A percentile compares a stretch with the other conserved stretches of the same genome.
phyloP scores from a whole-genome alignment of 257 asterid genomes.

The Solanum corneliomulleri region DNA sequence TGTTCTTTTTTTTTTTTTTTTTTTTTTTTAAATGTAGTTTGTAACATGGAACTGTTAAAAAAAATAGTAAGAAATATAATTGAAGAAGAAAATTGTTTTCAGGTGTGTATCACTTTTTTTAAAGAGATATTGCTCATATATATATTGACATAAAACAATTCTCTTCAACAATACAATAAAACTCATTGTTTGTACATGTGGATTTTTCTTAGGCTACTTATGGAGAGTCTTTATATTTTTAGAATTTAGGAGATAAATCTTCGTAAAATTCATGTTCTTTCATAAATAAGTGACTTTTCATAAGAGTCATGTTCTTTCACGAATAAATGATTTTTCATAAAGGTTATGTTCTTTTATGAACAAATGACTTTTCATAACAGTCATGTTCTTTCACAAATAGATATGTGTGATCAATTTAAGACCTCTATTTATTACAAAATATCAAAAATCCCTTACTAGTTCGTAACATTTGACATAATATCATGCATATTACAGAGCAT shows the following conservation, averaged over 20 bases:
- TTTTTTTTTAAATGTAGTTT: not conserved
- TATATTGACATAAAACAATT: not conserved
- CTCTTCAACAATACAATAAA: not conserved
- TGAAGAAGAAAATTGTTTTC: not conserved
- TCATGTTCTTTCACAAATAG: no score
- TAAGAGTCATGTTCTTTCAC: not conserved
- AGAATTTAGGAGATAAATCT: not conserved
- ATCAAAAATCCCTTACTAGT: no score
- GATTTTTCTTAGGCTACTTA: not conserved
- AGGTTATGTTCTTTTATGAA: no score
- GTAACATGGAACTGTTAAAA: not conserved
- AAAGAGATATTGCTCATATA: not conserved
- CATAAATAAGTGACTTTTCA: not conserved
- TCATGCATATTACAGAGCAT: no score
- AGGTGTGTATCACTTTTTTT: not conserved
- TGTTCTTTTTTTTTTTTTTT: no score
- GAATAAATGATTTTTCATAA: not conserved
- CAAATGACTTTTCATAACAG: no score
- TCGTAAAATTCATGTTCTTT: not conserved
- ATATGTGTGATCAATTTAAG: no score
- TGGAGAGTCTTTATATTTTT: not conserved
- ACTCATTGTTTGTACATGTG: not conserved
- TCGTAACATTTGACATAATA: no score
- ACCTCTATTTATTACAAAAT: no score
- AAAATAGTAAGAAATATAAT: not conserved